phyloP scores from a whole-genome alignment of 495 filamentous ascomycete genomes.

The Parathielavia hyrcaniae region DNA sequence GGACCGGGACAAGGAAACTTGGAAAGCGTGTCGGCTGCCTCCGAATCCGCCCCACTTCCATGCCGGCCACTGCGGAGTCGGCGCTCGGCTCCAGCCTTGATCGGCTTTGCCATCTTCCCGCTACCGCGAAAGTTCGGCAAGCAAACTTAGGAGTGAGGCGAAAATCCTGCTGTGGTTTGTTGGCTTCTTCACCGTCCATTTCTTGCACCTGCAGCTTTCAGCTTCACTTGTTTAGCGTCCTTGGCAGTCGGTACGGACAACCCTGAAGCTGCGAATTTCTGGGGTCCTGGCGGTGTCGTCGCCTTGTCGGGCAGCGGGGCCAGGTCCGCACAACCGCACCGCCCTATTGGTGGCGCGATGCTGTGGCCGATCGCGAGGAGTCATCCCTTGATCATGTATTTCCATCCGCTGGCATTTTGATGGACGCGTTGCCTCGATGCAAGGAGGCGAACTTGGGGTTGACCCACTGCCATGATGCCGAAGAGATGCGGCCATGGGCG shows the following conservation, averaged over 20 bases:
- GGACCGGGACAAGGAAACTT: not conserved
- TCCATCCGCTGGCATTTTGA: not conserved
- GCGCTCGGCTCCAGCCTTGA: too few species aligned
- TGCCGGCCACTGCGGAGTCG: too few species aligned
- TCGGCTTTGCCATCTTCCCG: too few species aligned
- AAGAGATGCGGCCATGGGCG: not conserved
- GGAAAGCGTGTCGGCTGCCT: constrained; percentile 2
- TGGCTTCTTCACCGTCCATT: not conserved
- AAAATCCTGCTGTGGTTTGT: not conserved
- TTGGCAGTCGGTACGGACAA: not conserved
- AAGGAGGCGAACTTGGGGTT: not conserved
- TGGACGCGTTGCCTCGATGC: constrained; percentile 1
- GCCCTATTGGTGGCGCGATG: constrained; percentile 10
- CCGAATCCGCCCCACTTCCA: not conserved
- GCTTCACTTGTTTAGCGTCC: not conserved
- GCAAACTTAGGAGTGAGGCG: too few species aligned
- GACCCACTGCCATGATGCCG: not conserved
- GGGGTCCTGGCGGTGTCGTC: constrained; percentile 9
- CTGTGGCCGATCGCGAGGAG: not conserved
- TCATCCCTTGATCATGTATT: not conserved
- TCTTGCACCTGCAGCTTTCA: constrained; percentile 8
- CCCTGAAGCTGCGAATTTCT: too few species aligned
- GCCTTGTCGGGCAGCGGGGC: not conserved
- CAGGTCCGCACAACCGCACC: constrained; percentile 10
- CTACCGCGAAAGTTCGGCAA: too few species aligned